phyloP scores from a whole-genome alignment of 2,329 filamentous ascomycete genomes.

The Chaetomiaceae sp. region DNA sequence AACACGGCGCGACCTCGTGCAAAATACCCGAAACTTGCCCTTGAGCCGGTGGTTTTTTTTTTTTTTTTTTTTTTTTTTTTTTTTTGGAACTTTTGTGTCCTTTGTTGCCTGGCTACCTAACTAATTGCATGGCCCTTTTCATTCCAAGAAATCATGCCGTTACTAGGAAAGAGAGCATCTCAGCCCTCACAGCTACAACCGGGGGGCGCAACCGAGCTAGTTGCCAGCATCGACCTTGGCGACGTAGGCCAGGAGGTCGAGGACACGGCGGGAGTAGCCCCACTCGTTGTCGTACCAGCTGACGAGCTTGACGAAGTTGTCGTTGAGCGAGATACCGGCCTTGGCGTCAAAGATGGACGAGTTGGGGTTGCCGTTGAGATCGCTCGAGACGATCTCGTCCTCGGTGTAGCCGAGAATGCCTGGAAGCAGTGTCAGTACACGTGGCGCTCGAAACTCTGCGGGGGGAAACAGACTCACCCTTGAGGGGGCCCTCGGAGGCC shows the following conservation, averaged over 20 bases:
- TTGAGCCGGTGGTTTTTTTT: no score
- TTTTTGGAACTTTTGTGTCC: no score
- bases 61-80: no score
- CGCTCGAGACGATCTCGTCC: conserved; percentile 91
- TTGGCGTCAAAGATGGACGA: conserved; percentile 99
- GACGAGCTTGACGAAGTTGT: conserved; percentile 98
- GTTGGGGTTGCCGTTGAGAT: conserved; percentile 86
- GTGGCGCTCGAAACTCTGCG: neutral
- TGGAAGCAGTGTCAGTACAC: conserved; percentile 31
- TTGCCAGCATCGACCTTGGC: conserved; percentile 67
- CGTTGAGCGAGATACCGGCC: conserved; percentile 97
- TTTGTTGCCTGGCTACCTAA: neutral
- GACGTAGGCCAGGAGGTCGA: conserved; percentile 75
- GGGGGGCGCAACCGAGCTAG: conserved; percentile 21
- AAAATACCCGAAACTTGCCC: no score
- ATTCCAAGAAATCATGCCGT: neutral
- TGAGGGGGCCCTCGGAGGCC: conserved; percentile 75
- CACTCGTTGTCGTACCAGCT: conserved; percentile 99
- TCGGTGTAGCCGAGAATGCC: conserved; percentile 92
- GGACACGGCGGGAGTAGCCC: conserved; percentile 96
- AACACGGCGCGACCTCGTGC: no score
- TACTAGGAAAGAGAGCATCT: conserved; percentile 5
- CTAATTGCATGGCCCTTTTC: conserved; percentile 2
- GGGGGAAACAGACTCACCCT: conserved; percentile 57
- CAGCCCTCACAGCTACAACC: conserved; percentile 15